Conservation (phyloP, 768 basidiomycete species). For the Trametes maxima region DNA sequence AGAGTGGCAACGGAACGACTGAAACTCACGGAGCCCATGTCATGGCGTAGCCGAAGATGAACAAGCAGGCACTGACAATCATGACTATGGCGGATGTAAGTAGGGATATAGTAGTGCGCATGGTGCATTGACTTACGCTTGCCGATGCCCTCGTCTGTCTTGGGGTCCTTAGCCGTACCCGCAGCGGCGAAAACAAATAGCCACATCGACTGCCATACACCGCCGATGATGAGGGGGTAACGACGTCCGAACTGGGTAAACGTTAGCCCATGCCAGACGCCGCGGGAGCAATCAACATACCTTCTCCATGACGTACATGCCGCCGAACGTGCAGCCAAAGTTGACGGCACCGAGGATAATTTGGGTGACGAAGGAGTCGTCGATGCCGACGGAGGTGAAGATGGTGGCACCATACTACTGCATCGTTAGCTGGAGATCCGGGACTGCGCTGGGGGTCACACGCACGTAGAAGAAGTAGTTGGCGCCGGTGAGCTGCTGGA, state of each 20-base stretch:
- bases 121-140: conserved; percentile 41
- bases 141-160: conserved; percentile 50
- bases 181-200: conserved; percentile 74
- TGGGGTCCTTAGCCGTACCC: conserved; percentile 63
- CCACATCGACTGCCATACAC: conserved; percentile 71
- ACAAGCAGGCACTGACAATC: conserved; percentile 64
- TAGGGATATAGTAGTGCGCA: neutral
- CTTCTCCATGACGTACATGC: conserved; percentile 72
- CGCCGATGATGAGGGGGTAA: conserved; percentile 64
- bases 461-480: conserved; percentile 67
- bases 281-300: conserved; percentile 34
- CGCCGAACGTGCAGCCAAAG: conserved; percentile 71
- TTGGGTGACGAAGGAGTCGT: conserved; percentile 69
- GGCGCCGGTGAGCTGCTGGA: conserved; percentile 74
- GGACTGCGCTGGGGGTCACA: neutral
- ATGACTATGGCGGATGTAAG: conserved; percentile 26
- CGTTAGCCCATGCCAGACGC: neutral
- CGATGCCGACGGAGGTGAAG: conserved; percentile 66
- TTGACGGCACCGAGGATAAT: conserved; percentile 78
- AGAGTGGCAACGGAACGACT: neutral
- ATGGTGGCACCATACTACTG: conserved; percentile 54
- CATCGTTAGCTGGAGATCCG: neutral
- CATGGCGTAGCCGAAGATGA: conserved; percentile 71
- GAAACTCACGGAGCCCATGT: conserved; percentile 64
- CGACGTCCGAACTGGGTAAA: conserved; percentile 59